Percentiles rank a stretch among this genome's conserved stretches.
phyloP scores from a whole-genome alignment of 169 alveolate species.

The Plasmodium berghei region DNA sequence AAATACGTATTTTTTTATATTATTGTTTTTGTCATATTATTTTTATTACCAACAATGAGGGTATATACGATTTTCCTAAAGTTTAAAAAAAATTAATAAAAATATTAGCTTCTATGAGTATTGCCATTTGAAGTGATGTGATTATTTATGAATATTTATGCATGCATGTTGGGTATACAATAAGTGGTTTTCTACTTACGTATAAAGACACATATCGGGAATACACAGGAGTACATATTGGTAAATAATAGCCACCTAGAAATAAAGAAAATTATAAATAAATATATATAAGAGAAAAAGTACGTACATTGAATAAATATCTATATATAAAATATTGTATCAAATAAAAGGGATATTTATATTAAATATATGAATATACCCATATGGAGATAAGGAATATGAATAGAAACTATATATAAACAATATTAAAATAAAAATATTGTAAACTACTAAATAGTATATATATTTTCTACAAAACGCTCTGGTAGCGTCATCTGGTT shows the following conservation, averaged over 20 bases:
- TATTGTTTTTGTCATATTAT: background rate
- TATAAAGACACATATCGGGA: conserved; percentile 37
- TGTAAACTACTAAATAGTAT: conserved; percentile 28
- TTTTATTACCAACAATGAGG: conserved; percentile 37
- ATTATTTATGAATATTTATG: no score
- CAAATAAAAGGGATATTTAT: background rate
- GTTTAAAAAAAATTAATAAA: conserved; percentile 2
- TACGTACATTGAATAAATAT: background rate
- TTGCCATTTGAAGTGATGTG: background rate
- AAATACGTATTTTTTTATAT: background rate
- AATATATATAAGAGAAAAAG: conserved; percentile 2
- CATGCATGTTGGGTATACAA: no score
- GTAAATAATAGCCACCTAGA: conserved; percentile 59
- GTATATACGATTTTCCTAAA: conserved; percentile 54
- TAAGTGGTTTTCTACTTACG: conserved; percentile 13
- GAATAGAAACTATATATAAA: conserved; percentile 53
- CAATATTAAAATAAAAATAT: conserved; percentile 38
- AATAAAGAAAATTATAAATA: conserved; percentile 2
- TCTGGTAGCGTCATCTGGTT: conserved; percentile 58
- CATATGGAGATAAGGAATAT: conserved; percentile 35
- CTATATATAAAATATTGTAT: background rate
- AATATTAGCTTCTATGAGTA: background rate
- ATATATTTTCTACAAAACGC: conserved; percentile 45
- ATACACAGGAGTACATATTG: conserved; percentile 50
- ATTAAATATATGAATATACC: conserved; percentile 3